Evolutionary conservation across 2,329 filamentous ascomycete species (phyloP).

Genomic region (Aspergillus tanneri): DNA sequence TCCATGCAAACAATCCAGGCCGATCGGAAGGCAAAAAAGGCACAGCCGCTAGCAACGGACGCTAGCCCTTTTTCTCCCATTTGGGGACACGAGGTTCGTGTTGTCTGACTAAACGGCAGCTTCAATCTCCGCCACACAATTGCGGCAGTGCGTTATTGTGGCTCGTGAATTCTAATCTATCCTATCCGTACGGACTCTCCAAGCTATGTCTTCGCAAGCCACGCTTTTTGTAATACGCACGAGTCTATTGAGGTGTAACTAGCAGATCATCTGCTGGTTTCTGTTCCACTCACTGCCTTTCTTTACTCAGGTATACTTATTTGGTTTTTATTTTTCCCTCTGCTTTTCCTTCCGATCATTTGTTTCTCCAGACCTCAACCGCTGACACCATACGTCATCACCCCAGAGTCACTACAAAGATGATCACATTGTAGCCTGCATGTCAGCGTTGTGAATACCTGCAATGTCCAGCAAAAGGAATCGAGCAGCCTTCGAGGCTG

Average conservation of each 20-base stretch:
- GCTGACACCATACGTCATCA: neutral
- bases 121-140: too few relatives aligned
- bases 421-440: neutral
- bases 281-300: too few relatives aligned
- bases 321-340: neutral
- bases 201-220: too few relatives aligned
- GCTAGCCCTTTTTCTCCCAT: slow-evolving; percentile 41
- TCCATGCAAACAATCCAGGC: slow-evolving; percentile 31
- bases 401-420: neutral
- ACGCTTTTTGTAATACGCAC: too few relatives aligned
- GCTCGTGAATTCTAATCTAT: too few relatives aligned
- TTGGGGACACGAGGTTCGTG: slow-evolving; percentile 34
- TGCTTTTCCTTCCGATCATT: neutral
- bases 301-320: too few relatives aligned
- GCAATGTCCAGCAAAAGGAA: slow-evolving; percentile 77
- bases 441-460: neutral
- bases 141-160: too few relatives aligned
- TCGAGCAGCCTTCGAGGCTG: slow-evolving; percentile 73
- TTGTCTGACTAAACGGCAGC: neutral
- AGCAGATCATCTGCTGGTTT: too few relatives aligned
- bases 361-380: too few relatives aligned
- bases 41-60: slow-evolving; percentile 24
- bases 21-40: slow-evolving; percentile 37
- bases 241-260: too few relatives aligned
- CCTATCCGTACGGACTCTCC: too few relatives aligned